phyloP scores from a whole-genome alignment of 768 basidiomycete species.

The Calocybe gangraenosa region DNA sequence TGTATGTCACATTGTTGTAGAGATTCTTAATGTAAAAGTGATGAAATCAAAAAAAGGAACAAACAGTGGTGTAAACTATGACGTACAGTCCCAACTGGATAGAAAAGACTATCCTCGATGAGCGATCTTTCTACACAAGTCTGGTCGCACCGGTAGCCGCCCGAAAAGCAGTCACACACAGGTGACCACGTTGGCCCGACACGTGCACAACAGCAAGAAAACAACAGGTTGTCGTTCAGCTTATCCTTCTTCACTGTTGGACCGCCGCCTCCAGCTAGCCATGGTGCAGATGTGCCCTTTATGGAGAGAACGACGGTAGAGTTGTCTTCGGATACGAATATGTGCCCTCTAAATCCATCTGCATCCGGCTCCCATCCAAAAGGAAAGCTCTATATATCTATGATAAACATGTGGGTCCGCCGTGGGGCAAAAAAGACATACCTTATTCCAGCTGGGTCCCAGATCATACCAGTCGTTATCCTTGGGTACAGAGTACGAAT shows the following conservation, averaged over 20 bases:
- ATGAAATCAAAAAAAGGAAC: not conserved
- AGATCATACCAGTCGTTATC: slow-evolving; percentile 71
- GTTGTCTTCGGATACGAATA: slow-evolving; percentile 83
- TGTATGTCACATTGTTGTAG: slow-evolving; percentile 86
- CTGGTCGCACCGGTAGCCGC: slow-evolving; percentile 73
- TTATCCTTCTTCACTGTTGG: slow-evolving; percentile 88
- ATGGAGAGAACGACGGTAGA: slow-evolving; percentile 83
- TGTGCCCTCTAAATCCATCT: slow-evolving; percentile 90
- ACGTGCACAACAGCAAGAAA: slow-evolving; percentile 93
- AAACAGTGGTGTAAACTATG: not conserved
- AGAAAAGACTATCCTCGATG: slow-evolving; percentile 81
- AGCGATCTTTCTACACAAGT: slow-evolving; percentile 78
- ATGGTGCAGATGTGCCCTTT: slow-evolving; percentile 88
- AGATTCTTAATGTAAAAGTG: slow-evolving; percentile 62
- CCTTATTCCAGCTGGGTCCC: slow-evolving; percentile 57
- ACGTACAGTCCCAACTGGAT: slow-evolving; percentile 78
- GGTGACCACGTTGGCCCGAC: slow-evolving; percentile 94
- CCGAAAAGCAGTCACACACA: slow-evolving; percentile 84
- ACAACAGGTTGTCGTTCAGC: slow-evolving; percentile 91
- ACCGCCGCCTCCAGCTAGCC: slow-evolving; percentile 66
- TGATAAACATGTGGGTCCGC: not conserved
- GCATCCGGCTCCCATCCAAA: slow-evolving; percentile 89
- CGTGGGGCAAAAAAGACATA: slow-evolving; percentile 23
- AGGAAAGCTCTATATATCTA: slow-evolving; percentile 50
- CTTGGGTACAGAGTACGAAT: slow-evolving; percentile 62